Evolutionary conservation across 371 early-diverging fungal species (phyloP), one percentile per base, ranked within the genome.

Genomic region (Mucor piriformis): DNA sequence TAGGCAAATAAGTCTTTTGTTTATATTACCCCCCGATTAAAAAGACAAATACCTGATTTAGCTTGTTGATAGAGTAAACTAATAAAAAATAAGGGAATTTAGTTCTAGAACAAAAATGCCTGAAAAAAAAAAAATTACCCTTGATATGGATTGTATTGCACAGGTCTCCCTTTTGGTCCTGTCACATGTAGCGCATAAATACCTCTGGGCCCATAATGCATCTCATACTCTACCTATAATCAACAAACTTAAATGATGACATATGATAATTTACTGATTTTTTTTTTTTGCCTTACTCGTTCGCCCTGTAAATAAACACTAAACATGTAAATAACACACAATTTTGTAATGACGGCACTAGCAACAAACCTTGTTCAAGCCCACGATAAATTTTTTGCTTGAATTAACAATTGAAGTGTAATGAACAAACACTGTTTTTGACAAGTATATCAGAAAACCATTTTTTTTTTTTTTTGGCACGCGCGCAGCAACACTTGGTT

Each of bases 351-450:
- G 37, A 24, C 21, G 16, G 25, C 20, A 11, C 18, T 15, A 38
- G 13, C 8, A 21, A 54, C 43, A 32, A 54, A 54, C 54, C 54
- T 54, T 54, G 29, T 43, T 43, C 43, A 54, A 25, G 13, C 18
- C 27, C 6, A 32, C 54, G n/a, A 42, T 10, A 24, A 18, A 54
- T 32, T 16, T 16, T 6, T 43, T 54, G 29, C 32, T 43, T 11
- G 42, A 18, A 32, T 43, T 54, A 13, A 54, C 20, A 29, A 54
- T 54, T 3, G 54, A 54, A 20, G 54, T 43, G 12, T 40, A 43
- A 54, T 54, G 54, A 54, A 54, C 54, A 33, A 54, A 54, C 16
- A 54, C 54, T 54, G 29, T 16, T 10, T 7, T 24, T 46, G 13
- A 11, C 46, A 16, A 27, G 24, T n/a, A 40, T 23, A 23, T 29